Evolutionary conservation across 2,329 filamentous ascomycete genomes (phyloP), one percentile per base, ranked within the genome.

Genomic region (Ceratocystis colombiana): DNA sequence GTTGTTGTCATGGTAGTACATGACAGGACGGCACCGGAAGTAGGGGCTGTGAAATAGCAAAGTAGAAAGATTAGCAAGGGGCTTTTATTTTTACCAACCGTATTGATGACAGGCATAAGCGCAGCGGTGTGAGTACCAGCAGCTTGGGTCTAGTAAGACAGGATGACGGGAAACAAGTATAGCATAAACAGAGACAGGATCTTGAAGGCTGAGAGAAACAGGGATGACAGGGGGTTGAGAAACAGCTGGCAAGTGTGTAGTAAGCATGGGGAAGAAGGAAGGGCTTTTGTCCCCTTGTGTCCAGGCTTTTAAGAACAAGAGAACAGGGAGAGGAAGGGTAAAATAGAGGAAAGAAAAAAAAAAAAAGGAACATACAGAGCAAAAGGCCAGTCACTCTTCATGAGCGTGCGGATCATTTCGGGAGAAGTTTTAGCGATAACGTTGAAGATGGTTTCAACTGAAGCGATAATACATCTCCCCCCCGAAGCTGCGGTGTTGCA

Each of bases 391-490:
- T 86, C 82, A 57, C 80, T 79, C 57, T 82, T 80, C 5, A 83
- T 78, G 64, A 90, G 76, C 0, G 82, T 84, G 3, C 82, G 79
- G 68, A 90, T 80, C 30, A 89, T 75, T 71, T 89, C 86, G 0
- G 87, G 87, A 5, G 85, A 80, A 46, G 79, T 82, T 10, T 77
- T 77, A 1, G 85, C 84, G 30, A 90, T 77, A 44, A 86, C 78
- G 67, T 89, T 89, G 77, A 89, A 89, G 28, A 89, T 79, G 0
- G 80, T 82, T 74, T 86, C 82, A 10, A 80, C 81, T n/a, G 85
- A 86, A 1, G 85, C 79, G 64, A 89, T 79, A 71, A 87, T 83
- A 72, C 86, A 88, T 70, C 82, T 80, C 45, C 87, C 87, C 30
- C 87, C 87, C 1, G 77, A 72, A 0, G 78, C 78, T 5, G 87